Evolutionary conservation across 2,329 filamentous ascomycete species (phyloP).

Genomic region (Aspergillus viridinutans): DNA sequence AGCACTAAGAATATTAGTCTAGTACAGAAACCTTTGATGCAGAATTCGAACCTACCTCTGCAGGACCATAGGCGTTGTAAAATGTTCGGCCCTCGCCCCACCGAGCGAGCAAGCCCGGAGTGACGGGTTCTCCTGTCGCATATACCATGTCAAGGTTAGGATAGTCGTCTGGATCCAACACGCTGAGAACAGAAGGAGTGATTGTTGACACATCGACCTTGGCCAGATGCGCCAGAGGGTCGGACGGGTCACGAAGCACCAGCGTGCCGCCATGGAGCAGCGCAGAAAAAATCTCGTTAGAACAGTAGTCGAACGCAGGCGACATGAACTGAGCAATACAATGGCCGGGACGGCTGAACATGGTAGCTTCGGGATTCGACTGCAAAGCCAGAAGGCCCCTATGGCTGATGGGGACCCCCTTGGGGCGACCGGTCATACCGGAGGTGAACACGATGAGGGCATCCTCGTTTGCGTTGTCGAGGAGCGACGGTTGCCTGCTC

Average conservation of each 20-base stretch:
- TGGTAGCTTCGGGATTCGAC: neutral
- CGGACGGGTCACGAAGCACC: neutral
- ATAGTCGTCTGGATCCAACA: neutral
- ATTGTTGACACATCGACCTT: neutral
- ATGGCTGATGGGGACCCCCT: neutral
- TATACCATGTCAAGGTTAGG: neutral
- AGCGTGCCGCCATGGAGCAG: neutral
- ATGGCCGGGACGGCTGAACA: neutral
- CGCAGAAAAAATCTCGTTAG: neutral
- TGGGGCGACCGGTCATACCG: neutral
- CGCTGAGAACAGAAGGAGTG: neutral
- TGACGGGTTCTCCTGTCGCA: neutral
- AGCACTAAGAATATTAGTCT: neutral
- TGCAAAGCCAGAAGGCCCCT: neutral
- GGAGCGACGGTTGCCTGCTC: neutral
- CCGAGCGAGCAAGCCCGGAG: neutral
- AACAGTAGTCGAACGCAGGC: neutral
- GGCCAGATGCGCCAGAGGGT: neutral
- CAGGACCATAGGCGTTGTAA: neutral
- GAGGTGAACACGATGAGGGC: neutral
- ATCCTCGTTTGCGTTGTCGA: neutral
- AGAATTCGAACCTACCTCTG: neutral
- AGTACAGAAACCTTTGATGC: no score
- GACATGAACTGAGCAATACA: neutral
- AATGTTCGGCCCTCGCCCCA: neutral